Percentiles rank a stretch among this genome's conserved stretches.
Evolutionary conservation across 2,329 filamentous ascomycete species (phyloP).

Genomic region (Diaporthe helianthi): DNA sequence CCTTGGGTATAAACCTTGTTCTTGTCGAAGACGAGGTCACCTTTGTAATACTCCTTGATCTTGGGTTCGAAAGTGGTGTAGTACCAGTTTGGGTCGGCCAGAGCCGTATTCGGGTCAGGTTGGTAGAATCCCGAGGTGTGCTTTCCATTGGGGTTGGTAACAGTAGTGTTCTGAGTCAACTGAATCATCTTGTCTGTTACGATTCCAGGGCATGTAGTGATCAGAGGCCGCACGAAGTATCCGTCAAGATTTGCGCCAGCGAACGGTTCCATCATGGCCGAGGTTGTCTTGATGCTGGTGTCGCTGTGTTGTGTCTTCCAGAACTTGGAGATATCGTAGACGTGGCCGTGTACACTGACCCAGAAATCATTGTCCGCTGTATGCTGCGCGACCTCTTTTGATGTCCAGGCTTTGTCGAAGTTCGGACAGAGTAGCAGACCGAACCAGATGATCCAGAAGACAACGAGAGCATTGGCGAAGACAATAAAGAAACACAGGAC

Average conservation of each 20-base stretch:
- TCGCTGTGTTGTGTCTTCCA: conserved; percentile 88
- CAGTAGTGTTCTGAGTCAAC: conserved; percentile 71
- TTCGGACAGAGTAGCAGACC: conserved; percentile 89
- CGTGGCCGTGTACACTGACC: conserved; percentile 85
- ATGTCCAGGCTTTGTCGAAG: conserved; percentile 86
- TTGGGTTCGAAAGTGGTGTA: conserved; percentile 72
- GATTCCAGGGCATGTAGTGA: conserved; percentile 75
- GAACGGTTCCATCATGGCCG: conserved; percentile 75
- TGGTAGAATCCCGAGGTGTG: conserved; percentile 75
- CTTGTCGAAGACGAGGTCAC: conserved; percentile 77
- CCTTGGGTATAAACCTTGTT: conserved; percentile 70
- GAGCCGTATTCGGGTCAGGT: conserved; percentile 59
- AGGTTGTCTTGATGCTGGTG: conserved; percentile 64
- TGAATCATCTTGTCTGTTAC: conserved; percentile 64
- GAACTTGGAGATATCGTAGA: conserved; percentile 92
- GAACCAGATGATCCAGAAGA: conserved; percentile 93
- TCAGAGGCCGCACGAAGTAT: conserved; percentile 86
- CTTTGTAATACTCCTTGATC: conserved; percentile 88
- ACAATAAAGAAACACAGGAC: conserved; percentile 82
- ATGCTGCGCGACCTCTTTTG: conserved; percentile 73
- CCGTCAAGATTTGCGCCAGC: conserved; percentile 79
- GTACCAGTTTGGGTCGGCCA: conserved; percentile 80
- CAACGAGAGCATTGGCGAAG: conserved; percentile 78
- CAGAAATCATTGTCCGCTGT: conserved; percentile 79
- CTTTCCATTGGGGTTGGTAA: conserved; percentile 59